Evolutionary conservation across 371 early-diverging fungal genomes (phyloP), one percentile per base, ranked within the genome.

Genomic region (Blakeslea trispora): DNA sequence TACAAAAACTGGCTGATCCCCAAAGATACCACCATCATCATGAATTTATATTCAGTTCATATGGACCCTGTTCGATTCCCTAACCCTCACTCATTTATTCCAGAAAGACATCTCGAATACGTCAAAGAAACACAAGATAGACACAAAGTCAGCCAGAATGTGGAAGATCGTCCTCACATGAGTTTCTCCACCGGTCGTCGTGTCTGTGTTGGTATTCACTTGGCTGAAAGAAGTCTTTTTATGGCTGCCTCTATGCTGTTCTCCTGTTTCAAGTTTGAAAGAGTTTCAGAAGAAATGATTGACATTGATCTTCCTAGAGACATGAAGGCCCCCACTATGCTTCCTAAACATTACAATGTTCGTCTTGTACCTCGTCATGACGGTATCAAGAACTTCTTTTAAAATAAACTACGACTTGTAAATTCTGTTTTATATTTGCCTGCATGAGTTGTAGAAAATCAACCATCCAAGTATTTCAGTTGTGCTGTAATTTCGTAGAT

Each of bases 121-220:
- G 68, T 78, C 0, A 15, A 49, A 19, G 22, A 47, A 0, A 28
- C 42, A 3, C 42, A 45, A 2, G 21, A 56, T n/a, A 34, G 45
- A 1, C 44, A 52, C 8, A 48, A 41, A 8, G 54, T 59, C 19
- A 63, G 41, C n/a, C 72, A 72, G 34, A 54, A 62, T 19, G 49
- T 66, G 1, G 60, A 72, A 19, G 73, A 76, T 17, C 65, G 71
- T 0, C 78, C 81, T 0, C 78, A 77, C 46, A 48, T 78, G 11
- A 63, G 72, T 2, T 75, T 81, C 49, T 75, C 72, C 2, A 71
- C 74, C 3, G 81, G 81, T 1, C 73, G 81, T 5, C 69, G 81
- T 39, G 71, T 69, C 3, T 81, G 81, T 57, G 76, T 77, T 1
- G 81, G 81, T 9, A 71, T 79, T 40, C 77, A 79, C 51, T 50